phyloP scores from a whole-genome alignment of 768 basidiomycete genomes.

The Glaciozyma antarctica region DNA sequence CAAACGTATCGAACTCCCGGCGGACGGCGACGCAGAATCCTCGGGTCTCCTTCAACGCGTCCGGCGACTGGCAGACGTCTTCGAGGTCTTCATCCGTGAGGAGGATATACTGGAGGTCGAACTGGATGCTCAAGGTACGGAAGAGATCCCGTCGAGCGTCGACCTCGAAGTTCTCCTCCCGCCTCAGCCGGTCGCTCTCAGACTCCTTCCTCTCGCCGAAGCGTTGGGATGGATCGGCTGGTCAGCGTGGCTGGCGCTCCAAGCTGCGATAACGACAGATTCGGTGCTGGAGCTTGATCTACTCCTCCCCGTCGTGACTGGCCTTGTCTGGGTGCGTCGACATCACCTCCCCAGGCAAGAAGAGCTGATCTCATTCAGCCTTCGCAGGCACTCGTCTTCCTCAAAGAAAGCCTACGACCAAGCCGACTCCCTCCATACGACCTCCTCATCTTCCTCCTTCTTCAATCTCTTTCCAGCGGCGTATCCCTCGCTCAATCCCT shows the following conservation, averaged over 20 bases:
- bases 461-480: conserved; percentile 2
- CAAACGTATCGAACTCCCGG: no score
- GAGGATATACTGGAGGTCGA: background rate
- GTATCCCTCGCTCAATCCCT: background rate
- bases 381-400: conserved; percentile 7
- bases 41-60: background rate
- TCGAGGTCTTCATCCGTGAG: conserved; percentile 11
- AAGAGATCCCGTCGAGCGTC: background rate
- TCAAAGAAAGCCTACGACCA: background rate
- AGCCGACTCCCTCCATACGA: conserved; percentile 1
- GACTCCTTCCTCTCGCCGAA: conserved; percentile 11
- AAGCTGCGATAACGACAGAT: accelerated
- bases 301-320: no score
- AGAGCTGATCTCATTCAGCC: no score
- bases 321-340: background rate
- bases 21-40: no score
- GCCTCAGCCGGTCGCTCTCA: conserved; percentile 1
- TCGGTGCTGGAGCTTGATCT: conserved; percentile 3
- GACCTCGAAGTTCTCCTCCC: conserved; percentile 2
- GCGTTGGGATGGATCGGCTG: background rate
- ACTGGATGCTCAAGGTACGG: background rate
- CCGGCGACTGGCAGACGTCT: background rate
- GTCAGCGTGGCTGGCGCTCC: background rate
- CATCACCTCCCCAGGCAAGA: no score
- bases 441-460: conserved; percentile 12